Percentiles rank a stretch among this genome's conserved stretches.
Conservation (phyloP, 139 green algal genomes). For the Desmodesmus armatus region DNA sequence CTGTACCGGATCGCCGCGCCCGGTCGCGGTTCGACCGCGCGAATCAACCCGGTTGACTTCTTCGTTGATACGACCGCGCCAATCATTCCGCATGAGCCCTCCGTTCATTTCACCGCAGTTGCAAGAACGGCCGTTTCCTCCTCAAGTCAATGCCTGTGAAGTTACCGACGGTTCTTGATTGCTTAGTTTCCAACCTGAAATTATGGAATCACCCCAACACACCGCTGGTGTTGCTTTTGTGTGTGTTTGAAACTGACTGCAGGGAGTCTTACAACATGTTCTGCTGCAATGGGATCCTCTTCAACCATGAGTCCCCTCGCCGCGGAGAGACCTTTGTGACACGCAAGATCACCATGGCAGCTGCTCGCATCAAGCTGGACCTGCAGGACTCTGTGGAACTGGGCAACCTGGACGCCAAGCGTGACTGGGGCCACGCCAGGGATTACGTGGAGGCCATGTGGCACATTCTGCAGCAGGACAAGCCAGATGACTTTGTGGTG, state of each 20-base stretch:
- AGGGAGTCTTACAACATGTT: slow-evolving; percentile 84
- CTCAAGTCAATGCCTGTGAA: too few species aligned
- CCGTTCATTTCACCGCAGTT: too few species aligned
- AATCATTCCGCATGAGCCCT: too few species aligned
- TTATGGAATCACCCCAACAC: too few species aligned
- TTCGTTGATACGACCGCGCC: too few species aligned
- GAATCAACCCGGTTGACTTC: too few species aligned
- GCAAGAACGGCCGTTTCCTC: too few species aligned
- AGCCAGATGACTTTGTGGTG: slow-evolving; percentile 81
- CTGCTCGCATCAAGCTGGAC: slow-evolving; percentile 67
- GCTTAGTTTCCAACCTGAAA: too few species aligned
- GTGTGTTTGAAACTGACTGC: not conserved
- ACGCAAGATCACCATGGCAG: slow-evolving; percentile 78
- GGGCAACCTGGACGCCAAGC: slow-evolving; percentile 84
- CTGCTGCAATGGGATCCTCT: slow-evolving; percentile 86
- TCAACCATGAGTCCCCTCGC: slow-evolving; percentile 87
- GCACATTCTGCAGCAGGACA: slow-evolving; percentile 83
- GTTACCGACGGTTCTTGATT: too few species aligned
- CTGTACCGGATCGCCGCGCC: too few species aligned
- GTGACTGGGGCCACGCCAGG: slow-evolving; percentile 85
- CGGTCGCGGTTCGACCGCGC: too few species aligned
- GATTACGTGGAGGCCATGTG: slow-evolving; percentile 88
- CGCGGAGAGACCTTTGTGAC: slow-evolving; percentile 88
- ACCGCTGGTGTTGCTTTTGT: not conserved
- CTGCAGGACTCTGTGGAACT: slow-evolving; percentile 70